Base-by-base conservation (phyloP, 23 red algal genomes). In the Gracilaria gracilis region DNA sequence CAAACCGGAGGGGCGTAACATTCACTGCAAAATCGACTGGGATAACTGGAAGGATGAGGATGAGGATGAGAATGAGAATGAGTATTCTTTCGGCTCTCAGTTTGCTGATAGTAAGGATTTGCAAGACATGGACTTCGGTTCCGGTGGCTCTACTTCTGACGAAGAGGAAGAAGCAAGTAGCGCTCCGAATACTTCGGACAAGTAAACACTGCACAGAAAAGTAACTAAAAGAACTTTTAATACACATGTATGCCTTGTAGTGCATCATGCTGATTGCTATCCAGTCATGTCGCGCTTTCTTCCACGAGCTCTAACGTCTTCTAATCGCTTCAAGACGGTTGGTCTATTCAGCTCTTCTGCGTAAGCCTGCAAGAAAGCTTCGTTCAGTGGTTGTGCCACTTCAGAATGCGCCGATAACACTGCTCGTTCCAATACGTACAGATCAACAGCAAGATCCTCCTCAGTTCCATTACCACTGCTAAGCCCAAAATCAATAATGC, bases 1-100 rank as follows among this genome's bases (percentile, higher is more conserved):
- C 55, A 89, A 91, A 48, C 84, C 87, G 19, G 86, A 90, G 64
- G 88, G 88, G 19, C 87, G 89, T 28, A 95, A 98, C 72, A 66
- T 98, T 57, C 96, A 98, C 83, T 93, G 93, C 87, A 95, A 95
- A 23, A 86, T 98, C 32, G 96, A 98, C 91, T 98, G 96, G 96
- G 85, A 95, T 44, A 72, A 89, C 66, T 98, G 96, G 96, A 91
- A 89, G 34, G 96, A 98, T 69, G 96, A 98, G 36, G 96, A 98
- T 37, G 93, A 95, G 54, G 96, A 98, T 46, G 89, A 98, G 48
- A 88, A 95, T 66, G 84, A 88, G 48, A 88, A 95, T 66, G 84
- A 88, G 23, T 95, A 91, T 39, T 87, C 91, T 58, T 98, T 98
- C 75, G 93, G 93, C 67, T 49, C 67, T 14, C 67, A 88, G 67